phyloP scores from a whole-genome alignment of 768 basidiomycete species.

The Termitomyces sp. region DNA sequence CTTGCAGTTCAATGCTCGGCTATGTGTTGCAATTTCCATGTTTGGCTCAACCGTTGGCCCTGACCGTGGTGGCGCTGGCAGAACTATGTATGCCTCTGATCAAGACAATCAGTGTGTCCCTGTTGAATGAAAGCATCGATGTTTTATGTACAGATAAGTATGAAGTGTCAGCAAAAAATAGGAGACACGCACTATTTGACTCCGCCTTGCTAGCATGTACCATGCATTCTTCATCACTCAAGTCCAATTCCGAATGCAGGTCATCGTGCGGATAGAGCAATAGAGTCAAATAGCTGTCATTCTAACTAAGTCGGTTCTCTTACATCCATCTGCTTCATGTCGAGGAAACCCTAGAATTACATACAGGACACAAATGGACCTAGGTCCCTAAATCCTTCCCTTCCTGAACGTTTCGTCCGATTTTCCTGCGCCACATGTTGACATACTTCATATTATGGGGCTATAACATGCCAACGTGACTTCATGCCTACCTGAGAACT shows the following conservation, averaged over 20 bases:
- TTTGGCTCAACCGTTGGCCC: not conserved
- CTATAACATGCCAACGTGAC: no score
- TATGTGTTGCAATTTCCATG: not conserved
- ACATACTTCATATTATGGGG: no score
- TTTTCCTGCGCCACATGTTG: not conserved
- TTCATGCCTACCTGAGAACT: no score
- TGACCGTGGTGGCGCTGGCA: no score
- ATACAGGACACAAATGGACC: not conserved
- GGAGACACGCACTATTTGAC: not conserved
- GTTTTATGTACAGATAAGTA: not conserved
- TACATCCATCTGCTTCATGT: not conserved
- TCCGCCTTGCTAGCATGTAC: not conserved
- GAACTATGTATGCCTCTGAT: not conserved
- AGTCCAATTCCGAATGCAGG: not conserved
- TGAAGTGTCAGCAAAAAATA: not conserved
- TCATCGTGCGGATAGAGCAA: not conserved
- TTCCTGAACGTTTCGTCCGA: not conserved
- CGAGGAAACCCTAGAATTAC: not conserved
- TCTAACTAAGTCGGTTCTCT: not conserved
- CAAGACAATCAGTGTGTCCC: not conserved
- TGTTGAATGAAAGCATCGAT: not conserved
- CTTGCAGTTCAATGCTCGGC: not conserved
- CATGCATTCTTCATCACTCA: not conserved
- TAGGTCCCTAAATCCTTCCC: not conserved
- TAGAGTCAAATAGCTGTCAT: not conserved